Evolutionary conservation across 331 rosid species (phyloP), one percentile per base, ranked within the genome.

Genomic region (Rhamnella rubrinervis): DNA sequence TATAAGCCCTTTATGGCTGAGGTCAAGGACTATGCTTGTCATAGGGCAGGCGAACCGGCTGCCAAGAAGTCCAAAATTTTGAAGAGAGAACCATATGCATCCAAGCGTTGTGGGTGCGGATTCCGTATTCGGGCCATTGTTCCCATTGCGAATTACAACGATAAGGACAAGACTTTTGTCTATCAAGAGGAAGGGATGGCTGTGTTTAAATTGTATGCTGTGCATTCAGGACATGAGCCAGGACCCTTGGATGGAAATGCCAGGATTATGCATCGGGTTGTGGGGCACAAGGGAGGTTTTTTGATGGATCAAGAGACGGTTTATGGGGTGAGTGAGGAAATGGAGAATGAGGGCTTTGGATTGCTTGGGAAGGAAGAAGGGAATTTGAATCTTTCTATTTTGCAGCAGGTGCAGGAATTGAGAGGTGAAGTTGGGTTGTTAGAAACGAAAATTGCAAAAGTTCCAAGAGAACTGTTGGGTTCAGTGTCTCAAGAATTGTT

Each of bases 1-100:
- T 95, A 95, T 78, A 95, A 95, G 74, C 99, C 99, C 35, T 95
- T 95, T 71, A 91, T 95, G 99, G 99, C 97, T 2, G 99, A 95
- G 90, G 99, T 91, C 55, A 95, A 95, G 90, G 99, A 95, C 61
- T 95, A 95, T 69, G 99, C 99, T 52, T 95, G 99, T 61, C 99
- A 95, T 51, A 77, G 99, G 72, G 99, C 99, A 0, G 99, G 99
- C 0, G 97, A 95, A 76, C 99, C 99, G 2, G 89, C 89, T 4
- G 84, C 89, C 0, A 91, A 87, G 90, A 95, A 91, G 76, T 77
- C 89, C 0, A 95, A 91, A 79, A 74, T 84, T 75, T 79, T 91
- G 83, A 95, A 95, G 87, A 85, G 97, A 91, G 99, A 95, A 71
- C 99, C 99, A 0, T 95, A 95, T 77, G 96, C 97, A 1, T 95